These are phyloP conservation scores for Thozetella sp. DNA, from an alignment of 495 filamentous ascomycete genomes.

Conservation along the genomic window DNA sequence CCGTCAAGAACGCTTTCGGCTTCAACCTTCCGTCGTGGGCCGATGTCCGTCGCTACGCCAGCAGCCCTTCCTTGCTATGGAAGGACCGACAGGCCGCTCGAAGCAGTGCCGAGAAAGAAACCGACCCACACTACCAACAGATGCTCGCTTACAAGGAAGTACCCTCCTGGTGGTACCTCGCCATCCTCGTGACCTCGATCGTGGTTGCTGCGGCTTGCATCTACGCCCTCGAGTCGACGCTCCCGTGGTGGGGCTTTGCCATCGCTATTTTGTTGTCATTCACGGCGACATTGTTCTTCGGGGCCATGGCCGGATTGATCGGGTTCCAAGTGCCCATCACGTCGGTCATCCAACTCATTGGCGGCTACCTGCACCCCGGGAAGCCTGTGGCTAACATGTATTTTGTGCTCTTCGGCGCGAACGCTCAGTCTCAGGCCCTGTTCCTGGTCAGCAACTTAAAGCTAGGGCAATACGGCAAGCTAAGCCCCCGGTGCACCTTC, in stretches of 20 bases:
- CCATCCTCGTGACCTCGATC: conserved; percentile 42
- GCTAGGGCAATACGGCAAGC: conserved; percentile 37
- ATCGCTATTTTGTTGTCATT: conserved; percentile 32
- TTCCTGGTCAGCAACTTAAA: conserved; percentile 38
- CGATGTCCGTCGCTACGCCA: conserved; percentile 14
- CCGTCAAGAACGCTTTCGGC: conserved; percentile 13
- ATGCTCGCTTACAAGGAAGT: conserved; percentile 48
- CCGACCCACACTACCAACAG: conserved; percentile 49
- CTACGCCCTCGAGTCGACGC: conserved; percentile 45
- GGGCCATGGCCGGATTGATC: conserved; percentile 30
- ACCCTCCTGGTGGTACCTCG: conserved; percentile 54
- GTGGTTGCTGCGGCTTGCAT: conserved; percentile 46
- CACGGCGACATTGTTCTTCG: conserved; percentile 27
- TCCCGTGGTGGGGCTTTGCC: conserved; percentile 58
- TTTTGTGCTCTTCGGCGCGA: conserved; percentile 28
- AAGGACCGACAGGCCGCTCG: neutral
- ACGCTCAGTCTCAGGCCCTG: conserved; percentile 21
- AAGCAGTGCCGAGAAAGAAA: conserved; percentile 6
- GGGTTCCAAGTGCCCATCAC: conserved; percentile 32
- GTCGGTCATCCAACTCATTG: conserved; percentile 29
- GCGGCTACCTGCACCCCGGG: conserved; percentile 24
- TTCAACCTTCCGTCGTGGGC: conserved; percentile 18
- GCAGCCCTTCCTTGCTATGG: conserved; percentile 11
- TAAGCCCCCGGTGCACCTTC: conserved; percentile 39
- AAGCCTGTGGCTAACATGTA: conserved; percentile 34